Conservation (phyloP, 2,329 filamentous ascomycete genomes). For the Microsporum audouinii region DNA sequence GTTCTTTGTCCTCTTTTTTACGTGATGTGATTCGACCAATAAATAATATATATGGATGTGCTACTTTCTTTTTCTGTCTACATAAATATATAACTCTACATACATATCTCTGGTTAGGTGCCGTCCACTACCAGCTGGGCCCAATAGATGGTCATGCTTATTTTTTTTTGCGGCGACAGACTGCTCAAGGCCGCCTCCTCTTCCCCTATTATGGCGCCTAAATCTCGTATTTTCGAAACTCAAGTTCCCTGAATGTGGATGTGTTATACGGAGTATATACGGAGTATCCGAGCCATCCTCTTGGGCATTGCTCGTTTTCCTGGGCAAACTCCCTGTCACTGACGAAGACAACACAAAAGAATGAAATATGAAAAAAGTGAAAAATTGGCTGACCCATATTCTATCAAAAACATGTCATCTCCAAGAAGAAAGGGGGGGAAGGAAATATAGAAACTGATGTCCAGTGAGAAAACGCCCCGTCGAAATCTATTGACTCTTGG, state of each 20-base stretch:
- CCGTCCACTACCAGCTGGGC: neutral
- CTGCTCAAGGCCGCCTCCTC: neutral
- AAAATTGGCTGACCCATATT: neutral
- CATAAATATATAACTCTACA: no score
- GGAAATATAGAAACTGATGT: neutral
- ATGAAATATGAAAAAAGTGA: neutral
- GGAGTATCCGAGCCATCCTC: neutral
- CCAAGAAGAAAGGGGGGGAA: neutral
- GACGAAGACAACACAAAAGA: neutral
- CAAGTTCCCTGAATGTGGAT: neutral
- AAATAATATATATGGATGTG: neutral
- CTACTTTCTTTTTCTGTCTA: neutral
- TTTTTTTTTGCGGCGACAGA: neutral
- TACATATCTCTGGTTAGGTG: neutral
- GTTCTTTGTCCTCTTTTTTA: neutral
- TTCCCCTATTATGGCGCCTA: neutral
- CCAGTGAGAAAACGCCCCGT: neutral
- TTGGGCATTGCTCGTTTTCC: neutral
- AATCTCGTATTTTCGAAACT: neutral
- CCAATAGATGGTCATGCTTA: neutral
- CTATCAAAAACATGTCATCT: neutral
- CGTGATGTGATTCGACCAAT: neutral
- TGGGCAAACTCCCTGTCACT: neutral
- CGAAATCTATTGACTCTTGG: slow-evolving; percentile 4
- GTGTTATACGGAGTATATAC: neutral